Evolutionary conservation across 164 flowering plant species (phyloP).

Genomic region (Litsea cubeba): DNA sequence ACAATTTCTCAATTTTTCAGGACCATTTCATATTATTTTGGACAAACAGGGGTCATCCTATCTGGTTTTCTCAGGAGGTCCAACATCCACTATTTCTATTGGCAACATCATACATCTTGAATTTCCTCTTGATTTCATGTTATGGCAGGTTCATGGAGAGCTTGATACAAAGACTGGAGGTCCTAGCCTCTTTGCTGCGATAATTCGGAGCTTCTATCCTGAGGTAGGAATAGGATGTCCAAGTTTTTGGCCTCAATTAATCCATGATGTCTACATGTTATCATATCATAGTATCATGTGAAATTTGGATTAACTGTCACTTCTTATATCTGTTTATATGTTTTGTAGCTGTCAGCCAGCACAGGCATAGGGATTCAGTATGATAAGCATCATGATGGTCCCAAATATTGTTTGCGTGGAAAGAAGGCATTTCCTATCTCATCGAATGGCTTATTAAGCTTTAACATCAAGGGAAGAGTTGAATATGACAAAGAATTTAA

Average conservation of each 20-base stretch:
- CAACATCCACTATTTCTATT: no score
- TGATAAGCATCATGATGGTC: conserved; percentile 35
- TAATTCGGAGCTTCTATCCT: conserved; percentile 54
- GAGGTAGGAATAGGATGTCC: conserved; percentile 54
- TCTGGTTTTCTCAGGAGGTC: no score
- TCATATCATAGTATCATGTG: neutral
- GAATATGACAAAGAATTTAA: conserved; percentile 50
- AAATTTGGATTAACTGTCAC: neutral
- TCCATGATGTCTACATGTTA: neutral
- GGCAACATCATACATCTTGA: neutral
- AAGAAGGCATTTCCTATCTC: conserved; percentile 70
- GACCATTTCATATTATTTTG: no score
- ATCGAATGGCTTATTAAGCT: conserved; percentile 34
- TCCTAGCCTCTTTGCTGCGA: conserved; percentile 44
- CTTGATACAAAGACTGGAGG: conserved; percentile 60
- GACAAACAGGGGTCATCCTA: no score
- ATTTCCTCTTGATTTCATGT: neutral
- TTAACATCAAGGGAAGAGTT: conserved; percentile 64
- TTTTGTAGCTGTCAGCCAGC: conserved; percentile 46
- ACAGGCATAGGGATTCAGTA: conserved; percentile 64
- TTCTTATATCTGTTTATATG: neutral
- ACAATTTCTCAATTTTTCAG: no score
- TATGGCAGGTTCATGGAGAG: conserved; percentile 69
- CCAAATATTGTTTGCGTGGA: conserved; percentile 51
- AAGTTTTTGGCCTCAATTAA: neutral